Evolutionary conservation across 2,329 filamentous ascomycete genomes (phyloP).

Genomic region (Cladosporium sp.): DNA sequence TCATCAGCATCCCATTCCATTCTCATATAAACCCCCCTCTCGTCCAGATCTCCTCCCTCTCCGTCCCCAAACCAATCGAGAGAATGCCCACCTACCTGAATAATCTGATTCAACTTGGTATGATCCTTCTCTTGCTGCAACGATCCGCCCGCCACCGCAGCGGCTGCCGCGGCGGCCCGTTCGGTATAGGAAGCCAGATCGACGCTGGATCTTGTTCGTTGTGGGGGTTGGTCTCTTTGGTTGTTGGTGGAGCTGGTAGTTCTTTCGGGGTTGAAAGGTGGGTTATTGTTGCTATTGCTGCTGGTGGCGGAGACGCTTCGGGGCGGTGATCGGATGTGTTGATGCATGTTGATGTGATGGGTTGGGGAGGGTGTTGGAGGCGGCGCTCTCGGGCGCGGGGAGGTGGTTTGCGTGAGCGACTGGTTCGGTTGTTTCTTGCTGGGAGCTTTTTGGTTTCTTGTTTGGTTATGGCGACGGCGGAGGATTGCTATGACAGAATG

Average conservation of each 20-base stretch:
- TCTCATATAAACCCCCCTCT: no score
- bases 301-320: no score
- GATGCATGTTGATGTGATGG: no score
- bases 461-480: not conserved
- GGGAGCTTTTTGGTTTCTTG: no score
- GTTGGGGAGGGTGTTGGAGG: conserved; percentile 3
- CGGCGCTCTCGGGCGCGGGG: not conserved
- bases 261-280: conserved; percentile 66
- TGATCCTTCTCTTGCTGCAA: conserved; percentile 55
- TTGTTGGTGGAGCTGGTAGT: no score
- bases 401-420: no score
- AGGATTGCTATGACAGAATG: conserved; percentile 8
- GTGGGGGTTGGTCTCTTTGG: conserved; percentile 56
- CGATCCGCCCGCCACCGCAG: conserved; percentile 14
- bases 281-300: conserved; percentile 67
- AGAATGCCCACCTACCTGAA: conserved; percentile 78
- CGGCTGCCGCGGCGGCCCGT: conserved; percentile 45
- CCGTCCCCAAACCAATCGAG: no score
- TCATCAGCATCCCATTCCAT: not conserved
- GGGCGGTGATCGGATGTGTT: conserved; percentile 73
- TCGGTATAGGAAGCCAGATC: conserved; percentile 47
- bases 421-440: not conserved
- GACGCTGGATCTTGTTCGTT: conserved; percentile 51
- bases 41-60: no score
- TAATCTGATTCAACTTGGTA: conserved; percentile 87